Conservation (phyloP, 176 grass and related monocot genomes). For the Carex littledalei region DNA sequence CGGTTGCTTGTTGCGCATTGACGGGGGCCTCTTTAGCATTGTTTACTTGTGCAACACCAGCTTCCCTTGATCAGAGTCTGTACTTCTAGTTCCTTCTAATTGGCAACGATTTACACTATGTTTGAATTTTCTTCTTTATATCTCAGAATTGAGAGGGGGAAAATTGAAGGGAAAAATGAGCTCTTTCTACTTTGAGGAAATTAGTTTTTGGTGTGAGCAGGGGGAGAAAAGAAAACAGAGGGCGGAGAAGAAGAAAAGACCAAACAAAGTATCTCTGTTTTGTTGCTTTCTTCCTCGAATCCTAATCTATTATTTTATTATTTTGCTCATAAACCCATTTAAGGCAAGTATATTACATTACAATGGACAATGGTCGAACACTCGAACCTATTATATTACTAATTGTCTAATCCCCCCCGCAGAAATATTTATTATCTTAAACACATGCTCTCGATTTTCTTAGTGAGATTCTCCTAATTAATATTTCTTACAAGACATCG, state of each 20-base stretch:
- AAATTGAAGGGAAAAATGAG: background rate
- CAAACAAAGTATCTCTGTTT: slow-evolving; percentile 15
- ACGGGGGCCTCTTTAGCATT: background rate
- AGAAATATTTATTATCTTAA: background rate
- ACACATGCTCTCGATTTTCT: no score
- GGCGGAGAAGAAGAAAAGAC: background rate
- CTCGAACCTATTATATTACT: background rate
- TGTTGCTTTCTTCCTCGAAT: background rate
- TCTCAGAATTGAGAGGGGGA: background rate
- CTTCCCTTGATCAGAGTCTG: background rate
- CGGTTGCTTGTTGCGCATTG: background rate
- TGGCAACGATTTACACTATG: background rate
- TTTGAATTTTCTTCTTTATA: background rate
- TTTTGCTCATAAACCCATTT: slow-evolving; percentile 1
- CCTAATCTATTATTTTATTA: background rate
- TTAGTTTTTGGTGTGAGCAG: background rate
- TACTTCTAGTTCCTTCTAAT: slow-evolving; percentile 3
- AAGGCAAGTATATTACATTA: background rate
- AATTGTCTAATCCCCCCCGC: background rate
- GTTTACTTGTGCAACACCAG: background rate
- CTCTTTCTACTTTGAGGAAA: background rate
- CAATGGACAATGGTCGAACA: background rate
- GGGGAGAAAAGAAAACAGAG: background rate
- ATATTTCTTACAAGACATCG: background rate
- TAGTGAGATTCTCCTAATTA: background rate